These are phyloP conservation scores for Leccinum longicurvipes DNA, from an alignment of 768 basidiomycete species.

Conservation along the genomic window DNA sequence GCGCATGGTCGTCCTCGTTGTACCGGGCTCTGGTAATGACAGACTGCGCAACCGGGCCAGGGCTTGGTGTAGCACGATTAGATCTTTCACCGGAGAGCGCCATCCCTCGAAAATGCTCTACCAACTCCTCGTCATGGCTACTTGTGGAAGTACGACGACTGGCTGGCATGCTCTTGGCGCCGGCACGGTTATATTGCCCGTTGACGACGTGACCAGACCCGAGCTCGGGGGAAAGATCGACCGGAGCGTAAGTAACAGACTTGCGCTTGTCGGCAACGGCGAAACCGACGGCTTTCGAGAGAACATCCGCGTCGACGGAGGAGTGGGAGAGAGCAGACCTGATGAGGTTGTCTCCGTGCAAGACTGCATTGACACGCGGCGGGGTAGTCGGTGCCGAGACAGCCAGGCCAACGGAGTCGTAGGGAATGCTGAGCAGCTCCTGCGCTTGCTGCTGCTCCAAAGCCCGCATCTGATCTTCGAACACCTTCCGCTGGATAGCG, in stretches of 20 bases:
- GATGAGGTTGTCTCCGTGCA: constrained; percentile 54
- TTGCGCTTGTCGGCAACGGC: constrained; percentile 75
- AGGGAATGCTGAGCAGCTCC: constrained; percentile 74
- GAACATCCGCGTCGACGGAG: constrained; percentile 56
- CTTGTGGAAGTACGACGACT: constrained; percentile 88
- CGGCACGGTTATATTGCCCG: constrained; percentile 63
- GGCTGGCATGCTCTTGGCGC: constrained; percentile 91
- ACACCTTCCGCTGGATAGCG: constrained; percentile 77
- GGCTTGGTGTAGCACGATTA: constrained; percentile 52
- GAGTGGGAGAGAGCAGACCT: constrained; percentile 46
- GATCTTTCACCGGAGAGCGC: constrained; percentile 64
- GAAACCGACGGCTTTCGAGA: constrained; percentile 67
- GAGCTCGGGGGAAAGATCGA: constrained; percentile 71
- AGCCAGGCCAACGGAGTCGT: constrained; percentile 64
- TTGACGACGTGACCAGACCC: constrained; percentile 41
- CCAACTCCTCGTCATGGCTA: constrained; percentile 80
- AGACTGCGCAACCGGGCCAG: constrained; percentile 49
- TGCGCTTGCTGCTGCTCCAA: constrained; percentile 90
- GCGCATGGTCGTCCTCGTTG: constrained; percentile 55
- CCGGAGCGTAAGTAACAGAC: constrained; percentile 81
- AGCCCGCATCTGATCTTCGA: constrained; percentile 95
- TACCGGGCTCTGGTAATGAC: constrained; percentile 53
- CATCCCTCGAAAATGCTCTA: constrained; percentile 69
- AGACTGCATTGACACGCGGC: constrained; percentile 70
- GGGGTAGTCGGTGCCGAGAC: constrained; percentile 89